Evolutionary conservation across 106 monocot species (phyloP), one percentile per base, ranked within the genome.

Genomic region (Dioscorea alata): DNA sequence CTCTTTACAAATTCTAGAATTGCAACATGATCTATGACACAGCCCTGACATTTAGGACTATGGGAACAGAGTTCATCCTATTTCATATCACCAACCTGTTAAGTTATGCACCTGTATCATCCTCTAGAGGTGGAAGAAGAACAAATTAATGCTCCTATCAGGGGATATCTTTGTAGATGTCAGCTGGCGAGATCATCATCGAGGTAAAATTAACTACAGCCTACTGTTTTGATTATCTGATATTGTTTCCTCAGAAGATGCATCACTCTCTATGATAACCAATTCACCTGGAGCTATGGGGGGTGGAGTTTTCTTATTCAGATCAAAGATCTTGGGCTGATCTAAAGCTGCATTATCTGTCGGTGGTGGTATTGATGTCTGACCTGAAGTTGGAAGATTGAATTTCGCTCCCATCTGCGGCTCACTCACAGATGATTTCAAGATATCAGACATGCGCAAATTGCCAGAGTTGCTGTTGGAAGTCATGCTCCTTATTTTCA

Each of bases 201-300:
- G 28, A 3, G 42, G 10, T 8, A 0, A 20, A 32, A 50, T 17
- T 31, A 69, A 32, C 64, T 71, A 82, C 23, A 17, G 22, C 71
- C 64, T 78, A 57, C 54, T 58, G 60, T 42, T 67, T 32, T 79
- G 76, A 57, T 88, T 69, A 74, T 91, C 94, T 18, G 94, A 95
- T 71, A 95, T 85, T 6, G 94, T 95, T 66, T 91, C 88, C 77
- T 95, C 94, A 32, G 94, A 95, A 56, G 91, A 85, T 4, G 72
- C 82, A 78, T 82, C 88, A 17, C 79, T 78, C 25, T 91, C 83
- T 23, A 94, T 33, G 54, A 86, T 76, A 20, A 91, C 81, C 71
- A 80, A 70, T 10, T 85, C 79, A 67, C 20, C 68, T 48, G 69
- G 69, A 49, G 31, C 61, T 13, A 23, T 50, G 2, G 68, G 50